phyloP scores from a whole-genome alignment of 176 grass and related monocot species.

The Cenchrus purpureus region DNA sequence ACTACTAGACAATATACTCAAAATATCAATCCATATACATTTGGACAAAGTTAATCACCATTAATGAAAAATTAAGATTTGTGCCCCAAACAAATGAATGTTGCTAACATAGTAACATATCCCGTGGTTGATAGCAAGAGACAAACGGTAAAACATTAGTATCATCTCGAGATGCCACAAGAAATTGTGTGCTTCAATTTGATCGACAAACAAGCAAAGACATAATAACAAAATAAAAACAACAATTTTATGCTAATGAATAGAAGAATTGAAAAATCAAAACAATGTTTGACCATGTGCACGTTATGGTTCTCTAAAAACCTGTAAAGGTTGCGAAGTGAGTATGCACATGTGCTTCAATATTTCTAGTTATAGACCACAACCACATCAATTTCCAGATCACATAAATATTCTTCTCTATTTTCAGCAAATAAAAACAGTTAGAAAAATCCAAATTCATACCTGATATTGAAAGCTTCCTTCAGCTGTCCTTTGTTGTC shows the following conservation, averaged over 20 bases:
- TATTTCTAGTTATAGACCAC: constrained; percentile 1
- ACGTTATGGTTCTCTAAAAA: constrained; percentile 3
- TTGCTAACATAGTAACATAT: not conserved
- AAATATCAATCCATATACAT: constrained; percentile 5
- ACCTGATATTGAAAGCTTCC: constrained; percentile 99
- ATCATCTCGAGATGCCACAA: not conserved
- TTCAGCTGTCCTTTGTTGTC: constrained; percentile 99
- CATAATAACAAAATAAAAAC: not conserved
- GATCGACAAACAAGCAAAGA: constrained; percentile 5
- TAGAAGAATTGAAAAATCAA: constrained; percentile 26
- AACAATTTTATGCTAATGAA: constrained; percentile 7
- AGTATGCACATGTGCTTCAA: constrained; percentile 3
- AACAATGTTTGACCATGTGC: not conserved
- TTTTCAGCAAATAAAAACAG: constrained; percentile 3
- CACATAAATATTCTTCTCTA: constrained; percentile 5
- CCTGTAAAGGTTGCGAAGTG: not conserved
- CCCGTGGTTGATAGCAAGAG: not conserved
- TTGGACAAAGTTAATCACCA: not conserved
- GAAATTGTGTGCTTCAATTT: constrained; percentile 10
- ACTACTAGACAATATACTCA: constrained; percentile 19
- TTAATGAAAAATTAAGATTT: constrained; percentile 10
- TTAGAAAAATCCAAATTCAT: constrained; percentile 22
- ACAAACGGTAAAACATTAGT: not conserved
- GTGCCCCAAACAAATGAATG: not conserved
- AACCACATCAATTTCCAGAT: not conserved